phyloP scores from a whole-genome alignment of 257 asterid species.

The Solanum acaule region DNA sequence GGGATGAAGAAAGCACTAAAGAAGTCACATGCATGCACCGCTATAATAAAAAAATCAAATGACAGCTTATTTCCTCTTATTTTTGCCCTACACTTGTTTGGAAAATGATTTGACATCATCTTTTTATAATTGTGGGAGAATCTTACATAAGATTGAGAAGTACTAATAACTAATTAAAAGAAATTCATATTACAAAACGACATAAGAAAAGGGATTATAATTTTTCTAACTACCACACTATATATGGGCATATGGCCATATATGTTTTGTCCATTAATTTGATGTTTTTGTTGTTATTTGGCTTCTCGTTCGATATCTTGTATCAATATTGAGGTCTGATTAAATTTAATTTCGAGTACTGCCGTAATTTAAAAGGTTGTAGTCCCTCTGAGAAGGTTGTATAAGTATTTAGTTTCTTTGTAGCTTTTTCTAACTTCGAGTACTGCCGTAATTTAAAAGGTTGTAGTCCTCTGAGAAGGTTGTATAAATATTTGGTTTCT shows the following conservation, averaged over 20 bases:
- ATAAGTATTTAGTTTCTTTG: neutral
- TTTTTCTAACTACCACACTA: neutral
- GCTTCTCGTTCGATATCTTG: accelerated
- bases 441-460: accelerated
- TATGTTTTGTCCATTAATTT: neutral
- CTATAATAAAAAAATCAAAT: neutral
- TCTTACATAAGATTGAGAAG: neutral
- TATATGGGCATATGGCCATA: neutral
- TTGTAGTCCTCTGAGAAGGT: neutral
- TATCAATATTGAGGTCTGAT: neutral
- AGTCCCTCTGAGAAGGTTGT: neutral
- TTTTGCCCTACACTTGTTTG: neutral
- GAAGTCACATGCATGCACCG: neutral
- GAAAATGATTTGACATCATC: neutral
- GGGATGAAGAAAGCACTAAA: neutral
- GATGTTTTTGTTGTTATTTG: neutral
- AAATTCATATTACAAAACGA: neutral
- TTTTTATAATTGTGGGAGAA: neutral
- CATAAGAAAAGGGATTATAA: neutral
- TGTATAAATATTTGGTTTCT: neutral
- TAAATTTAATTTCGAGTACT: accelerated
- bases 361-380: accelerated
- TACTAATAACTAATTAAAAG: neutral
- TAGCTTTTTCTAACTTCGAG: neutral
- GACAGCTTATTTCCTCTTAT: neutral